Conservation (phyloP, 495 filamentous ascomycete species). For the Hypomontagnella monticulosa region DNA sequence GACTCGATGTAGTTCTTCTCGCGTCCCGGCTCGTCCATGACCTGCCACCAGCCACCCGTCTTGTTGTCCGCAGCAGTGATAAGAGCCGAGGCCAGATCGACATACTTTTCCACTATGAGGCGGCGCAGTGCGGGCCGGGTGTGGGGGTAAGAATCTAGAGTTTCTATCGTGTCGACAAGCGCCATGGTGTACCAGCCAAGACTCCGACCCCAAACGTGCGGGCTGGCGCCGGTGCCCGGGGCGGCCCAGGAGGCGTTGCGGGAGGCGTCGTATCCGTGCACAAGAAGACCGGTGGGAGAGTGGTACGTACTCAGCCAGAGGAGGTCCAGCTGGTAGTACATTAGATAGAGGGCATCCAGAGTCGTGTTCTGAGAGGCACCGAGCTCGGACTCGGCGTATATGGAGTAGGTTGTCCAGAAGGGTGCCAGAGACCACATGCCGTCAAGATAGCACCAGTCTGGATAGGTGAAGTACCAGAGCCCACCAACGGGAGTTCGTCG, state of each 20-base stretch:
- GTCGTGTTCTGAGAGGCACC: slow-evolving; percentile 12
- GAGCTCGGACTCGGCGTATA: slow-evolving; percentile 26
- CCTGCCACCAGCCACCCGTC: slow-evolving; percentile 68
- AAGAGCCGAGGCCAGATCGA: slow-evolving; percentile 40
- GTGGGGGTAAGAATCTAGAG: slow-evolving; percentile 34
- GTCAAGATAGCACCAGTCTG: slow-evolving; percentile 60
- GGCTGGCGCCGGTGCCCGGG: slow-evolving; percentile 62
- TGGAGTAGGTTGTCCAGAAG: slow-evolving; percentile 45
- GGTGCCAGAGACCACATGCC: slow-evolving; percentile 57
- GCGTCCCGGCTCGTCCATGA: slow-evolving; percentile 57
- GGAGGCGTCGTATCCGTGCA: slow-evolving; percentile 67
- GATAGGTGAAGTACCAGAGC: slow-evolving; percentile 58
- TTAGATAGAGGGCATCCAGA: slow-evolving; percentile 47
- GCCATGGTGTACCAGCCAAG: slow-evolving; percentile 71
- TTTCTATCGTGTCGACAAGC: slow-evolving; percentile 64
- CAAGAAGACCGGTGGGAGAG: slow-evolving; percentile 55
- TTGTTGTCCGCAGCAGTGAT: slow-evolving; percentile 49
- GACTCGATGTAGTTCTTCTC: slow-evolving; percentile 70
- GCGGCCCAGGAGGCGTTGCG: slow-evolving; percentile 65
- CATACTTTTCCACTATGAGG: slow-evolving; percentile 41
- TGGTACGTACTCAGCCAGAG: slow-evolving; percentile 60
- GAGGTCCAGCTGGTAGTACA: slow-evolving; percentile 62
- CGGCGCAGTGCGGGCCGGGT: too few relatives aligned
- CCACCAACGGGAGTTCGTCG: slow-evolving; percentile 52
- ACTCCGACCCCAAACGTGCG: slow-evolving; percentile 66